A percentile compares a stretch with the other conserved stretches of the same genome.
These are phyloP conservation scores for Claviceps capensis DNA, from an alignment of 2,329 filamentous ascomycete genomes.

Conservation along the genomic window DNA sequence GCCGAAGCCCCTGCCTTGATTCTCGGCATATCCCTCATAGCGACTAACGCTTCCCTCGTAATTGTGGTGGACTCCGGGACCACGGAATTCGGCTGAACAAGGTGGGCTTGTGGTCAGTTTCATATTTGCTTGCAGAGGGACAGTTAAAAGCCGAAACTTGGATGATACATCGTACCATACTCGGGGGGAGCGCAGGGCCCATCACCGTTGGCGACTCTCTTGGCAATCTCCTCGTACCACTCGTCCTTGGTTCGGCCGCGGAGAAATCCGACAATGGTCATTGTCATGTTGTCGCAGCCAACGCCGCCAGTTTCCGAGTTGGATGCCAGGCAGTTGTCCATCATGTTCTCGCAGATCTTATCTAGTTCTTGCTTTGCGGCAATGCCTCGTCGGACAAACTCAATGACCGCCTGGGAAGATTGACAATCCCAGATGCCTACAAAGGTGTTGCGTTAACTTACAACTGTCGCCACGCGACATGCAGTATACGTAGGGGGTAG, in stretches of 20 bases:
- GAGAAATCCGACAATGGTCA: conserved; percentile 79
- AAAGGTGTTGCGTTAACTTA: not conserved
- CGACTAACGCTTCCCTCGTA: conserved; percentile 69
- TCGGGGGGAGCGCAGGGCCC: conserved; percentile 96
- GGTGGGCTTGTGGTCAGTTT: conserved; percentile 14
- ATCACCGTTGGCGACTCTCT: conserved; percentile 89
- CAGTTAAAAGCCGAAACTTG: conserved; percentile 8
- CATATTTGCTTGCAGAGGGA: conserved; percentile 1
- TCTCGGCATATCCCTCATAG: conserved; percentile 62
- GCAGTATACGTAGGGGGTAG: not conserved
- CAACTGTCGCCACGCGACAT: not conserved
- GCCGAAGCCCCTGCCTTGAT: conserved; percentile 47
- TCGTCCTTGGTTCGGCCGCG: conserved; percentile 88
- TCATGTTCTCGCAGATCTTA: conserved; percentile 98
- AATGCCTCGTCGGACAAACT: conserved; percentile 93
- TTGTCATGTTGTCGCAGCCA: conserved; percentile 99
- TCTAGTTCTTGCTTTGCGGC: conserved; percentile 90
- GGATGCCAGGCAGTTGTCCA: conserved; percentile 97
- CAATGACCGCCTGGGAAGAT: conserved; percentile 90
- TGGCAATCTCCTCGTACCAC: conserved; percentile 94
- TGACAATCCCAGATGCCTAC: conserved; percentile 99
- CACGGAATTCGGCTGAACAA: conserved; percentile 63
- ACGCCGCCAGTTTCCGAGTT: conserved; percentile 97
- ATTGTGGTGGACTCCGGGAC: conserved; percentile 68
- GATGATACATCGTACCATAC: conserved; percentile 71